phyloP scores from a whole-genome alignment of 306 rosid genomes.

The Crataegus laevigata region DNA sequence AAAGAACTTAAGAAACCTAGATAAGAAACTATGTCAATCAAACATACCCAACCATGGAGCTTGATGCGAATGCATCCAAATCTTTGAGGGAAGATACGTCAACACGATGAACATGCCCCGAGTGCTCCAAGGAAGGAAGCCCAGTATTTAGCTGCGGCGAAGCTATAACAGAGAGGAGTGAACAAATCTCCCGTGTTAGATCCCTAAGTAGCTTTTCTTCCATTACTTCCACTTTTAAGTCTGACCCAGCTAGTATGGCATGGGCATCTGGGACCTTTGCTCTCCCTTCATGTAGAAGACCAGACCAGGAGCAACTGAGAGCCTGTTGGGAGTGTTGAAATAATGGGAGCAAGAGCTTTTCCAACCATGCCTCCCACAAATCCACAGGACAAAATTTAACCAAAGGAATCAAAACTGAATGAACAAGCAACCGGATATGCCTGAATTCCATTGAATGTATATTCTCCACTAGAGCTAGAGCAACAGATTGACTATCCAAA shows the following conservation, averaged over 20 bases:
- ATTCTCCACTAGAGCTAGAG: slow-evolving; percentile 79
- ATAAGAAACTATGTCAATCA: slow-evolving; percentile 8
- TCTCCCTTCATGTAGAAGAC: slow-evolving; percentile 82
- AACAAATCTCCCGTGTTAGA: slow-evolving; percentile 81
- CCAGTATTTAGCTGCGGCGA: slow-evolving; percentile 65
- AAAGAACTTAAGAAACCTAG: not conserved
- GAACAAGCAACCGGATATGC: slow-evolving; percentile 85
- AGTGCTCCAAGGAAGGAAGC: slow-evolving; percentile 83
- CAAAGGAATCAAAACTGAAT: slow-evolving; percentile 72
- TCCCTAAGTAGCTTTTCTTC: slow-evolving; percentile 86
- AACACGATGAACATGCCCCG: slow-evolving; percentile 65
- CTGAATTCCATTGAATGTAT: slow-evolving; percentile 94
- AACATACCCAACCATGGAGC: slow-evolving; percentile 89
- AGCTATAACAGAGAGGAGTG: slow-evolving; percentile 63
- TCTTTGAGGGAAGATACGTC: slow-evolving; percentile 59
- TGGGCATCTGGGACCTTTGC: slow-evolving; percentile 83
- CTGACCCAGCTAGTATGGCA: slow-evolving; percentile 61
- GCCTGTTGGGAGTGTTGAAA: slow-evolving; percentile 61
- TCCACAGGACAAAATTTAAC: slow-evolving; percentile 73
- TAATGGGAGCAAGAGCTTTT: slow-evolving; percentile 77
- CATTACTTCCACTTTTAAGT: slow-evolving; percentile 89
- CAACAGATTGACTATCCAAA: slow-evolving; percentile 60
- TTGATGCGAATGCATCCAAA: slow-evolving; percentile 57
- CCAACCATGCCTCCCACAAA: slow-evolving; percentile 88
- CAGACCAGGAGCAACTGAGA: slow-evolving; percentile 75